These are phyloP conservation scores for Leccinum proliferum DNA, from an alignment of 1,284 basidiomycete genomes.

Conservation along the genomic window DNA sequence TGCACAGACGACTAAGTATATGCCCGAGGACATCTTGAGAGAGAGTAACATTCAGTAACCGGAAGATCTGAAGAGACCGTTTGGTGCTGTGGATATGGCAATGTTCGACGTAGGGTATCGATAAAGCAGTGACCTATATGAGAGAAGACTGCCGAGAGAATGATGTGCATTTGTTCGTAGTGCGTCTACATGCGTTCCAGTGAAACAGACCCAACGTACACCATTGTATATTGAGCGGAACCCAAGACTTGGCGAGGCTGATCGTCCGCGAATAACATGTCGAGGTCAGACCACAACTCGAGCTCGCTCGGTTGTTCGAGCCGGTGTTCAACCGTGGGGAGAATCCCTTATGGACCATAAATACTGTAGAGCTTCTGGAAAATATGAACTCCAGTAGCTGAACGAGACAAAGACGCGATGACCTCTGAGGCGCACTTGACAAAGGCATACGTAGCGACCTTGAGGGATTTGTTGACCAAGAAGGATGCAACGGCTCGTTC, in stretches of 20 bases:
- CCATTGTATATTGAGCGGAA: slow-evolving; percentile 82
- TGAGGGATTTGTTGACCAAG: slow-evolving; percentile 83
- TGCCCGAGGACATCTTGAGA: slow-evolving; percentile 73
- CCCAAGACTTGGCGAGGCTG: slow-evolving; percentile 65
- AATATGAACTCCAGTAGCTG: slow-evolving; percentile 63
- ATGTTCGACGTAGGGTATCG: slow-evolving; percentile 81
- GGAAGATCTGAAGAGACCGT: slow-evolving; percentile 88
- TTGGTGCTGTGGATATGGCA: slow-evolving; percentile 86
- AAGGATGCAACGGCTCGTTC: slow-evolving; percentile 81
- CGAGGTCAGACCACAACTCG: slow-evolving; percentile 69
- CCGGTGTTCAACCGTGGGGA: slow-evolving; percentile 70
- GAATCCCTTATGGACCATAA: slow-evolving; percentile 82
- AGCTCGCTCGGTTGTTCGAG: slow-evolving; percentile 63
- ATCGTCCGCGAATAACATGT: slow-evolving; percentile 65
- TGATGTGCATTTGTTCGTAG: slow-evolving; percentile 60
- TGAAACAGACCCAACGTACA: slow-evolving; percentile 82
- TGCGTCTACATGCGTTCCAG: slow-evolving; percentile 78
- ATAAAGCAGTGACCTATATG: slow-evolving; percentile 80
- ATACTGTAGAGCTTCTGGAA: slow-evolving; percentile 83
- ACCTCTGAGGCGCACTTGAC: slow-evolving; percentile 79
- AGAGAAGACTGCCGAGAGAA: slow-evolving; percentile 80
- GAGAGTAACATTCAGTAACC: slow-evolving; percentile 73
- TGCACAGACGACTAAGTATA: slow-evolving; percentile 80
- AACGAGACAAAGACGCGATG: slow-evolving; percentile 81
- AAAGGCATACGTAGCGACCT: slow-evolving; percentile 76